These are phyloP conservation scores for Desmodesmus armatus DNA, from an alignment of 139 green algal species.

Conservation along the genomic window DNA sequence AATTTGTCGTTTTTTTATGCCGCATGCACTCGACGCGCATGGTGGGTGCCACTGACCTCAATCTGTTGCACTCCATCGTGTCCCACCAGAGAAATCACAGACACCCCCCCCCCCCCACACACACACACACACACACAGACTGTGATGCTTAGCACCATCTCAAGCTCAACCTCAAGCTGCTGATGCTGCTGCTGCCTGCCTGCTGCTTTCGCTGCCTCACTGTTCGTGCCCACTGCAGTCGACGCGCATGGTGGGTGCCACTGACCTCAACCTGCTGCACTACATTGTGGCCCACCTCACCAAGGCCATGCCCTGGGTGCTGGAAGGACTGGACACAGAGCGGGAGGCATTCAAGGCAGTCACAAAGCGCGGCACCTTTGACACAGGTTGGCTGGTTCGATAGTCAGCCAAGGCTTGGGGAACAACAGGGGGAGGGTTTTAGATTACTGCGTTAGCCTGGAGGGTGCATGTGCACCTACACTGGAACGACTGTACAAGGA, in stretches of 20 bases:
- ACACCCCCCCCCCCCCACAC: no score
- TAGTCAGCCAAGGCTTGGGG: no score
- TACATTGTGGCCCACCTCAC: conserved; percentile 42
- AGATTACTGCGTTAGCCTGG: no score
- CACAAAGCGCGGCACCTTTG: conserved; percentile 31
- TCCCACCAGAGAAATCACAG: no score
- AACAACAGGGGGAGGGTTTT: no score
- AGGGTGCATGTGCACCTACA: no score
- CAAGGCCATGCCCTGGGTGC: conserved; percentile 21
- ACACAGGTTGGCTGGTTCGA: conserved; percentile 11
- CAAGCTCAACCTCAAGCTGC: neutral
- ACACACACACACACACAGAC: no score
- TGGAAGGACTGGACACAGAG: conserved; percentile 27
- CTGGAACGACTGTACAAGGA: no score
- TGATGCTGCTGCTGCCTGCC: neutral
- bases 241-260: conserved; percentile 33
- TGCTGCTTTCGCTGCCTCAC: neutral
- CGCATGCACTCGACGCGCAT: neutral
- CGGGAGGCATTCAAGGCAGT: conserved; percentile 30
- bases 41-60: neutral
- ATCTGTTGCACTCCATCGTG: no score
- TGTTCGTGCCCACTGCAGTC: no score
- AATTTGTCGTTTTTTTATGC: neutral
- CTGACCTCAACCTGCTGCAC: conserved; percentile 44
- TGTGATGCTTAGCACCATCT: neutral